A percentile compares a stretch with the other conserved stretches of the same genome.
Evolutionary conservation across 106 monocot genomes (phyloP).

Genomic region (Alisma plantagoaquatica): DNA sequence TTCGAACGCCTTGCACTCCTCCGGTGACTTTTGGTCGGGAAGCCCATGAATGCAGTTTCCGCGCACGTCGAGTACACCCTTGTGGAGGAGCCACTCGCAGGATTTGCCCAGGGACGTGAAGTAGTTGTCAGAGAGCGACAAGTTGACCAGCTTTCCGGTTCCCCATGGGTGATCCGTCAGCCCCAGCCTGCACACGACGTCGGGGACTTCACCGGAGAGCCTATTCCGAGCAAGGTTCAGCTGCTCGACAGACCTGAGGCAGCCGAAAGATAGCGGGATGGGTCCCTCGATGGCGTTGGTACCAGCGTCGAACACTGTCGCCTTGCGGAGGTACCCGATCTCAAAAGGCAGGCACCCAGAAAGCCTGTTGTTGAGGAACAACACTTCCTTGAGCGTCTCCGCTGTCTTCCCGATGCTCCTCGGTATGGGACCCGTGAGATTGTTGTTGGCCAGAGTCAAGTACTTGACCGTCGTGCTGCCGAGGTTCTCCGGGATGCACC

Average conservation of each 20-base stretch:
- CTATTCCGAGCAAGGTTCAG: constrained; percentile 40
- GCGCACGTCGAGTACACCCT: constrained; percentile 13
- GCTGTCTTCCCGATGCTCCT: background rate
- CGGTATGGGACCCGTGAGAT: constrained; percentile 5
- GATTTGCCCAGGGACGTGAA: constrained; percentile 17
- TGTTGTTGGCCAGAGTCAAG: constrained; percentile 17
- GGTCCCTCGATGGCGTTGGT: constrained; percentile 29
- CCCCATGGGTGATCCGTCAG: too few species aligned
- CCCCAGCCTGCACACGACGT: constrained; percentile 23
- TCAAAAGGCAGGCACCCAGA: constrained; percentile 10
- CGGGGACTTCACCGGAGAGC: constrained; percentile 39
- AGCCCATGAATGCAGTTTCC: constrained; percentile 15
- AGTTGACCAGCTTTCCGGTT: constrained; percentile 7
- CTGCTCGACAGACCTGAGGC: constrained; percentile 29
- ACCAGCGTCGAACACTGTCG: constrained; percentile 34
- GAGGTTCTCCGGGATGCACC: background rate
- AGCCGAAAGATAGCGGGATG: constrained; percentile 38
- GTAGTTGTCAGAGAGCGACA: constrained; percentile 27
- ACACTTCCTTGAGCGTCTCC: background rate
- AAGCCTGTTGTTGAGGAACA: constrained; percentile 11
- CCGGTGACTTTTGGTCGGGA: constrained; percentile 11
- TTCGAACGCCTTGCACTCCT: constrained; percentile 9
- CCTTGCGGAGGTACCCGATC: constrained; percentile 3
- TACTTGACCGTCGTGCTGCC: constrained; percentile 1
- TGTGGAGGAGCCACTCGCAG: constrained; percentile 11